Evolutionary conservation across 192 early-diverging fungal genomes (phyloP).

Genomic region (Geosiphon pyriformis): DNA sequence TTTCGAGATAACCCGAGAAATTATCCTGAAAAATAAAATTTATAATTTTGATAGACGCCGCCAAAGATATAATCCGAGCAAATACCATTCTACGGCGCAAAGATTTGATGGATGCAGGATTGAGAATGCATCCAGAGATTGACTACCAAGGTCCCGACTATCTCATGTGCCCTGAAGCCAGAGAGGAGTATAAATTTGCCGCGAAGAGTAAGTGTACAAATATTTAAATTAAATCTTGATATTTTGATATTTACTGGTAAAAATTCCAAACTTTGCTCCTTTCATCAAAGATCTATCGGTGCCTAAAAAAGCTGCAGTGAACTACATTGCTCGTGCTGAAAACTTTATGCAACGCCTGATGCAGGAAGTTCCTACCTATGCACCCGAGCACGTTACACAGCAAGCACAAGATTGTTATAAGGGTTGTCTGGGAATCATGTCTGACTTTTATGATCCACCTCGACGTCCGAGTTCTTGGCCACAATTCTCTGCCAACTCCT

Average conservation of each 20-base stretch:
- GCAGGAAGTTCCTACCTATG: constrained; percentile 1
- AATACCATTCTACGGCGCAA: constrained; percentile 17
- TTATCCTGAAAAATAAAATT: constrained; percentile 11
- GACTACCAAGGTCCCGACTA: constrained; percentile 19
- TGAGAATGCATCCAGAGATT: background rate
- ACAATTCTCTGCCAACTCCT: constrained; percentile 3
- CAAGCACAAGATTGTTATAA: constrained; percentile 13
- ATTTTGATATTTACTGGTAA: background rate
- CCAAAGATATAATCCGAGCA: constrained; percentile 19
- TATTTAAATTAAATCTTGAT: background rate
- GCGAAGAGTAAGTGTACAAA: constrained; percentile 16
- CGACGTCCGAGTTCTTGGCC: constrained; percentile 15
- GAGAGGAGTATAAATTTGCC: constrained; percentile 20
- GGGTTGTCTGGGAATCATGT: constrained; percentile 14
- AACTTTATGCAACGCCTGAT: constrained; percentile 15
- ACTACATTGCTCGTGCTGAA: constrained; percentile 17
- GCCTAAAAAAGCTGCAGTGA: constrained; percentile 22
- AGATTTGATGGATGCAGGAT: constrained; percentile 17
- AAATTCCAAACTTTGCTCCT: background rate
- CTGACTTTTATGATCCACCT: constrained; percentile 20
- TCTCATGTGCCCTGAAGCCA: constrained; percentile 17
- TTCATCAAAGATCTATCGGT: background rate
- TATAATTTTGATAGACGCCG: constrained; percentile 6
- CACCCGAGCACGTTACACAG: constrained; percentile 13
- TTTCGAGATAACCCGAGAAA: constrained; percentile 2